Base-by-base conservation (phyloP, 768 basidiomycete genomes). In the Phanerochaete carnosa region DNA sequence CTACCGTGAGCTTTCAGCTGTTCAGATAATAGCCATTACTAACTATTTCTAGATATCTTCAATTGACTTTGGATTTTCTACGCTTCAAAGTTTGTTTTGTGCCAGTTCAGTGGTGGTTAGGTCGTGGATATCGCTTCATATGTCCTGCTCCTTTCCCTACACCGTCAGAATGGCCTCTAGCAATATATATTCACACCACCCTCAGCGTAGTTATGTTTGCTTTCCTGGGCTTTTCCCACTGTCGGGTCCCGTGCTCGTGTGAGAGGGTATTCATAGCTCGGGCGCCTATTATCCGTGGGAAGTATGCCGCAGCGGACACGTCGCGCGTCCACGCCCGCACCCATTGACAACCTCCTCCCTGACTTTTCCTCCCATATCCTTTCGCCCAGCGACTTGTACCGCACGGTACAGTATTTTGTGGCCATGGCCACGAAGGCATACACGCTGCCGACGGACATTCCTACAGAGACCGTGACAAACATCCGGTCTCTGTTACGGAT, bases 401-500 rank as follows among this genome's bases (percentile, higher is more conserved):
- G 13, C 32, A 28, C 54, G 54, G 54, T 39, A 33, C 56, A 35
- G 28, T 55, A 51, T 35, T 28, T 58, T 25, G 61, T 57, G 83
- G 84, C 80, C 80, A 89, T 88, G 87, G 57, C 63, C 60, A 78
- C 85, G 73, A 75, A 76, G 82, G 89, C 88, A 73, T 89, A 88
- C 69, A 80, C 87, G 56, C 80, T 92, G 74, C 88, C 90, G 78
- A 76, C 81, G 62, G 78, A 89, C 65, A 62, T 92, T 58, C 85
- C 92, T 5, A 83, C 86, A 35, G 74, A 83, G 61, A 88, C 92
- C 45, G 85, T 95, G 67, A 78, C 84, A 55, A 97, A 98, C 68
- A 90, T 92, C n/a, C 85, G 89, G 45, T 94, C 94, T 54, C 81
- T 98, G 66, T 79, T 99, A 66, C 88, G 93, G 65, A 94, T 96